Conservation (phyloP, 139 green algal genomes). For the Chlorella sp. region DNA sequence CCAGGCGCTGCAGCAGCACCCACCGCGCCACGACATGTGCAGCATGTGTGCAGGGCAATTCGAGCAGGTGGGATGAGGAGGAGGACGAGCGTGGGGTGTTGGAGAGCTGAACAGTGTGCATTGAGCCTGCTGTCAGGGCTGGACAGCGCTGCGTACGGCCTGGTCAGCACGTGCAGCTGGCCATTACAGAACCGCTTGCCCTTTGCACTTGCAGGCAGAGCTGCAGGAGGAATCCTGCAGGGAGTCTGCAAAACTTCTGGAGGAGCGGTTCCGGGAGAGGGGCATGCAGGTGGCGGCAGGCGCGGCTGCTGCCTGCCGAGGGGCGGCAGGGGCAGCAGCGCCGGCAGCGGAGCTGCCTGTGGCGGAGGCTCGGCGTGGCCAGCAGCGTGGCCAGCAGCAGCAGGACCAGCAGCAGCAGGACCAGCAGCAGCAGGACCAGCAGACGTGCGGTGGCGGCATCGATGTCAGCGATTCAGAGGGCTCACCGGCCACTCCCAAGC, state of each 20-base stretch:
- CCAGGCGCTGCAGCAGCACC: not conserved
- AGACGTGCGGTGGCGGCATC: not conserved
- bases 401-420: not conserved
- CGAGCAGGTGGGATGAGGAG: not conserved
- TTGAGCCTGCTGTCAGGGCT: no score
- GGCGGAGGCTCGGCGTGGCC: not conserved
- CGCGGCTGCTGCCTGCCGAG: no score
- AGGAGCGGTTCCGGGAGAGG: no score
- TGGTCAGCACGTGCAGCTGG: no score
- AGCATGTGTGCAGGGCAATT: not conserved
- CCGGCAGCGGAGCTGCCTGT: no score
- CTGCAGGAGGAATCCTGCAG: no score
- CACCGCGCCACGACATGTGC: not conserved
- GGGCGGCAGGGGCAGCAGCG: no score
- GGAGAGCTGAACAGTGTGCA: not conserved
- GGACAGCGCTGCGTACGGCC: no score
- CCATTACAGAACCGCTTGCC: no score
- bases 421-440: not conserved
- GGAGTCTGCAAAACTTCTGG: no score
- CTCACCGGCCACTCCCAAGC: not conserved
- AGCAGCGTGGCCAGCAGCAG: not conserved
- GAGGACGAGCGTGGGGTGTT: not conserved
- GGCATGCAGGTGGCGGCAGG: no score
- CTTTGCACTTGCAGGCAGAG: no score
- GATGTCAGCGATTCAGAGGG: not conserved